Evolutionary conservation across 1,284 basidiomycete species (phyloP).

Genomic region (Puccinia sorghi): DNA sequence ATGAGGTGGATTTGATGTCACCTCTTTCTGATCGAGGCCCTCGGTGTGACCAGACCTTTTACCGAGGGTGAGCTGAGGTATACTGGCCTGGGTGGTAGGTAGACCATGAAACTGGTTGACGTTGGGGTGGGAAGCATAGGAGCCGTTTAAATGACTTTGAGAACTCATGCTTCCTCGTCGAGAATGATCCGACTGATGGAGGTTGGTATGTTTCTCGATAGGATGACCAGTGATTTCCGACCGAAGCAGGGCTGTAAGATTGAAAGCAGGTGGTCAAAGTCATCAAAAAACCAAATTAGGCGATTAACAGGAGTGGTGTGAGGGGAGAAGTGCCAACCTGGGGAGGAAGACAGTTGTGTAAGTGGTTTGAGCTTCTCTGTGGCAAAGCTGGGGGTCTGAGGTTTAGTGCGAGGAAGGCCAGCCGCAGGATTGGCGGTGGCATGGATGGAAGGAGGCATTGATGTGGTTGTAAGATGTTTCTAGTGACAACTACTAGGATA

Average conservation of each 20-base stretch:
- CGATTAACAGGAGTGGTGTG: background rate
- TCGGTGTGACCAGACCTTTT: background rate
- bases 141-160: constrained; percentile 15
- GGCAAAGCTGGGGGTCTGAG: constrained; percentile 17
- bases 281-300: background rate
- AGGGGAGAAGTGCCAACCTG: constrained; percentile 16
- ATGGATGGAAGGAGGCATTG: constrained; percentile 2
- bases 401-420: constrained; percentile 1
- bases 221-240: constrained; percentile 1
- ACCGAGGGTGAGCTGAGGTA: constrained; percentile 39
- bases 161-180: constrained; percentile 39
- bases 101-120: constrained; percentile 4
- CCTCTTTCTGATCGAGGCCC: background rate
- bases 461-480: background rate
- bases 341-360: constrained; percentile 32
- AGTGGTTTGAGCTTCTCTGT: constrained; percentile 35
- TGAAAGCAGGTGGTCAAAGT: background rate
- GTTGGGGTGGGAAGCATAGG: background rate
- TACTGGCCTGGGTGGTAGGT: constrained; percentile 35
- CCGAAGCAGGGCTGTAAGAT: background rate
- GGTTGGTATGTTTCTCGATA: background rate
- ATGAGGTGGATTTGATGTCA: constrained; percentile 1
- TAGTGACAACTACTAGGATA: background rate
- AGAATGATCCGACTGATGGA: constrained; percentile 41
- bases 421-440: background rate